phyloP scores from a whole-genome alignment of 441 rosid genomes.

The Syzygium syzygioides region DNA sequence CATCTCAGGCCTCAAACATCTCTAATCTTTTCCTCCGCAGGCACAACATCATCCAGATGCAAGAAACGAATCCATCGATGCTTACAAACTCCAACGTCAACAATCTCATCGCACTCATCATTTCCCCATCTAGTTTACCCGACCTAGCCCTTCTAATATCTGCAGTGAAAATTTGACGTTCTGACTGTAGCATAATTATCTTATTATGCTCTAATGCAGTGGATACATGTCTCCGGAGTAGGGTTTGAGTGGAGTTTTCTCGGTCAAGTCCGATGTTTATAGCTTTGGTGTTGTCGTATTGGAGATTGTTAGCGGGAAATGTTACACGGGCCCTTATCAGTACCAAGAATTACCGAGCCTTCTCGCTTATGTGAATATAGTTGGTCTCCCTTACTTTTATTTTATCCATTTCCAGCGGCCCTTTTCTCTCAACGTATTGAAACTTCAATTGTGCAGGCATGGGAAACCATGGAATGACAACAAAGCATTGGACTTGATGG shows the following conservation, averaged over 20 bases:
- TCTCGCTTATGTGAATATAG: not conserved
- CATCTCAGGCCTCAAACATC: no score
- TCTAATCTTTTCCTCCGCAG: no score
- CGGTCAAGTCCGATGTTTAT: not conserved
- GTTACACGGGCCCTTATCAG: not conserved
- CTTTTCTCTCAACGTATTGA: not conserved
- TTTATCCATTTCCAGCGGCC: not conserved
- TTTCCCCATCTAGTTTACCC: not conserved
- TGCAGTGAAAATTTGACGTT: not conserved
- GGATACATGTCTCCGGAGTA: not conserved
- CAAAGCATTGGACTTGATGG: not conserved
- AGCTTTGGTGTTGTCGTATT: not conserved
- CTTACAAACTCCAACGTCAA: not conserved
- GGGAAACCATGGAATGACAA: not conserved
- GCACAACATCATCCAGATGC: not conserved
- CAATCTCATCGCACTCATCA: not conserved
- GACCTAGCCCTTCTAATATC: not conserved
- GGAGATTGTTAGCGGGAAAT: not conserved
- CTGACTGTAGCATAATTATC: no score
- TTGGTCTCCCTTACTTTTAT: not conserved
- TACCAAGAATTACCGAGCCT: not conserved
- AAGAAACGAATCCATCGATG: not conserved
- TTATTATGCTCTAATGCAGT: not conserved
- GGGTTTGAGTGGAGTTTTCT: no score
- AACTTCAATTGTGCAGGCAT: not conserved